Evolutionary conservation across 2,329 filamentous ascomycete species (phyloP).

Genomic region (Trichoderma simmonsii): DNA sequence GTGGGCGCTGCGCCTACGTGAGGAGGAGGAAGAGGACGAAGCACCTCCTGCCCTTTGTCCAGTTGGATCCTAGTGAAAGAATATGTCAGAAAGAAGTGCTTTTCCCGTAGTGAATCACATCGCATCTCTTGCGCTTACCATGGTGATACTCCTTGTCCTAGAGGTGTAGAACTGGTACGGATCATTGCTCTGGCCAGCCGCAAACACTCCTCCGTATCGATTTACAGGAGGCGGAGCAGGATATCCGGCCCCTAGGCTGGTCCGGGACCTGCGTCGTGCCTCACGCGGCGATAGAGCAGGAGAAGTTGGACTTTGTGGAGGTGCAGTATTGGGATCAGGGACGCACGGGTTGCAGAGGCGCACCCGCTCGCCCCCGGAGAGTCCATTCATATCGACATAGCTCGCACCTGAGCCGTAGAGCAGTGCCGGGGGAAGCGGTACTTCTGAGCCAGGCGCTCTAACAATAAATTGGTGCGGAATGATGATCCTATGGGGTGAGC

Average conservation of each 20-base stretch:
- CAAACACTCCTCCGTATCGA: conserved; percentile 39
- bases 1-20: conserved; percentile 29
- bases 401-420: conserved; percentile 39
- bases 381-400: conserved; percentile 43
- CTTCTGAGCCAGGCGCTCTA: conserved; percentile 58
- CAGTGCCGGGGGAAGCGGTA: conserved; percentile 34
- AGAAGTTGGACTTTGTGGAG: conserved; percentile 45
- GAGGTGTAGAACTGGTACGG: conserved; percentile 34
- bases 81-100: conserved; percentile 2
- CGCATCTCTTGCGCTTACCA: conserved; percentile 37
- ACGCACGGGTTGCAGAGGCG: conserved; percentile 62
- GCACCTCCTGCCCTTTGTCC: conserved; percentile 23
- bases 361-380: conserved; percentile 56
- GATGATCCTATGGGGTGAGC: conserved; percentile 91
- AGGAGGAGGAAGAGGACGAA: conserved; percentile 29
- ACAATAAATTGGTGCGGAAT: conserved; percentile 94
- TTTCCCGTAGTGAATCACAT: background rate
- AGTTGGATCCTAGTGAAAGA: conserved; percentile 19
- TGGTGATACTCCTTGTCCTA: conserved; percentile 46
- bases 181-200: conserved; percentile 33
- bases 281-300: conserved; percentile 34
- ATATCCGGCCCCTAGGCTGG: conserved; percentile 37
- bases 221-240: conserved; percentile 28
- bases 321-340: conserved; percentile 58
- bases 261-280: conserved; percentile 46